phyloP scores from a whole-genome alignment of 2,329 filamentous ascomycete species.

The Xylariaceae sp. region DNA sequence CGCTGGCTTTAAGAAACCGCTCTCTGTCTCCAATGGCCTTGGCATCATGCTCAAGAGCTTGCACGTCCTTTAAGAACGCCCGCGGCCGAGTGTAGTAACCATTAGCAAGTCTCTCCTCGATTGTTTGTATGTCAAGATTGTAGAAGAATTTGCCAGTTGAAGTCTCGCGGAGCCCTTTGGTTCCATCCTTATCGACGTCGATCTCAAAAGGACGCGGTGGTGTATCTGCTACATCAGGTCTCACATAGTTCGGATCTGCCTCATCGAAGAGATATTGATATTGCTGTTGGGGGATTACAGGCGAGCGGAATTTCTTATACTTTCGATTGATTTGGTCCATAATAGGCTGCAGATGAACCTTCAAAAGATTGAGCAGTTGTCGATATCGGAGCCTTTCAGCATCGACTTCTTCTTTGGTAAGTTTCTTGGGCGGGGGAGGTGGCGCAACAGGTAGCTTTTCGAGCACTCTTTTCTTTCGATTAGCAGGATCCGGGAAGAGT shows the following conservation, averaged over 20 bases:
- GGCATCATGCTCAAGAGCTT: conserved; percentile 81
- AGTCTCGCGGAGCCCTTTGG: conserved; percentile 74
- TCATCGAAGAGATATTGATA: conserved; percentile 87
- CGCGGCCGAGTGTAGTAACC: conserved; percentile 91
- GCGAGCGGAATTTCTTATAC: conserved; percentile 84
- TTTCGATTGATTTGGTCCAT: conserved; percentile 95
- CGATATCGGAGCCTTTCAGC: conserved; percentile 81
- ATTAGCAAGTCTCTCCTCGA: conserved; percentile 95
- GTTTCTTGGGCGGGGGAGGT: conserved; percentile 66
- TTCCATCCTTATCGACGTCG: conserved; percentile 76
- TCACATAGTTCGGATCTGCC: conserved; percentile 71
- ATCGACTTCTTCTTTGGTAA: conserved; percentile 79
- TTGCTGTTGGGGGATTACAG: conserved; percentile 72
- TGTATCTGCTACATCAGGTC: conserved; percentile 58
- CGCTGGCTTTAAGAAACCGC: conserved; percentile 82
- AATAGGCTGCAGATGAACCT: conserved; percentile 86
- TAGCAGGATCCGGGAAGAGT: conserved; percentile 84
- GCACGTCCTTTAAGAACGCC: conserved; percentile 89
- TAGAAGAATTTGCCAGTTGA: conserved; percentile 86
- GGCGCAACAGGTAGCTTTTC: conserved; percentile 77
- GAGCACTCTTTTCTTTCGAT: conserved; percentile 83
- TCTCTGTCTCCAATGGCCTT: conserved; percentile 82
- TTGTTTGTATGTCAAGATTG: conserved; percentile 89
- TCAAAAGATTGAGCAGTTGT: conserved; percentile 81
- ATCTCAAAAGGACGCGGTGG: conserved; percentile 76